Conservation (phyloP, 2,329 filamentous ascomycete species). For the Emergomyces africanus region DNA sequence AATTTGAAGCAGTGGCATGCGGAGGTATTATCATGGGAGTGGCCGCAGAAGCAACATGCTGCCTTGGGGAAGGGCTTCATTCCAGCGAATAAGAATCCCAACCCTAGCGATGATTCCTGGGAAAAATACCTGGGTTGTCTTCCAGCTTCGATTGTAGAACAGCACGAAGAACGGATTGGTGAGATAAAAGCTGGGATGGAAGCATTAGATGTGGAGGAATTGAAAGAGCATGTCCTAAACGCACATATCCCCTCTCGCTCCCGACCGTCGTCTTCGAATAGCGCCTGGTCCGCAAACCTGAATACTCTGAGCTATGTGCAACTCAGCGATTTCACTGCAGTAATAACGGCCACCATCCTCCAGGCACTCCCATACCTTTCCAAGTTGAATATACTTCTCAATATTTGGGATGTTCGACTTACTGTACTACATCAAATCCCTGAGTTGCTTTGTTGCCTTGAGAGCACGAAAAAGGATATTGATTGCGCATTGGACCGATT, state of each 20-base stretch:
- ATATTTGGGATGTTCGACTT: slow-evolving; percentile 65
- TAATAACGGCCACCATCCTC: slow-evolving; percentile 85
- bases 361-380: slow-evolving; percentile 74
- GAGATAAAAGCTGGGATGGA: slow-evolving; percentile 48
- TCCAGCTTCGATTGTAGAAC: slow-evolving; percentile 47
- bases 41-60: slow-evolving; percentile 34
- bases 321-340: slow-evolving; percentile 79
- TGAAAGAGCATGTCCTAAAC: slow-evolving; percentile 77
- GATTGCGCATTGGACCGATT: slow-evolving; percentile 22
- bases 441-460: slow-evolving; percentile 50
- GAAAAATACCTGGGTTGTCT: slow-evolving; percentile 56
- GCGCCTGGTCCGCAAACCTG: slow-evolving; percentile 27
- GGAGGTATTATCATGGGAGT: slow-evolving; percentile 48
- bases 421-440: slow-evolving; percentile 63
- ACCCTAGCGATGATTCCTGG: slow-evolving; percentile 13
- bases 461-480: slow-evolving; percentile 25
- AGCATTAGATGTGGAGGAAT: slow-evolving; percentile 47
- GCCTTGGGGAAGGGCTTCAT: slow-evolving; percentile 31
- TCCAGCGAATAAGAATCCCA: not conserved
- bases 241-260: slow-evolving; percentile 58
- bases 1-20: slow-evolving; percentile 45
- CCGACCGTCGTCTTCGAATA: slow-evolving; percentile 36
- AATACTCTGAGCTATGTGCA: slow-evolving; percentile 44
- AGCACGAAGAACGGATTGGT: slow-evolving; percentile 60
- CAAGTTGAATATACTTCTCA: slow-evolving; percentile 57